These are phyloP conservation scores for Polytrichum formosum DNA, from an alignment of 225 moss, liverwort and hornwort genomes.

Conservation along the genomic window DNA sequence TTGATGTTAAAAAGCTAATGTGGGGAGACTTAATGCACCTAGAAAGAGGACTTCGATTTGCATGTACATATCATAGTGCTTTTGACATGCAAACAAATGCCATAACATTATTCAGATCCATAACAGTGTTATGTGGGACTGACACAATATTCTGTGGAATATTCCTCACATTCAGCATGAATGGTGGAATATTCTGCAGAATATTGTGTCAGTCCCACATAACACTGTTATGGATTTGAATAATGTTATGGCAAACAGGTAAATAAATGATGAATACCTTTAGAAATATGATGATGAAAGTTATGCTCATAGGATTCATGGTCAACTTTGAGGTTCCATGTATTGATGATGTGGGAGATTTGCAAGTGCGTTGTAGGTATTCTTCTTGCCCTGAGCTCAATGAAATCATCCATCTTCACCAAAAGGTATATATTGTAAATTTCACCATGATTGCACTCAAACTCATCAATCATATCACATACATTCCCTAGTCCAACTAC, in stretches of 20 bases:
- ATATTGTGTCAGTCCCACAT: too few relatives aligned
- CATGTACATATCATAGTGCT: background rate
- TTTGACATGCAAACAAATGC: background rate
- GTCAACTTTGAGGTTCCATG: background rate
- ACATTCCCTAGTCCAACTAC: too few relatives aligned
- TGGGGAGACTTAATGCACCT: too few relatives aligned
- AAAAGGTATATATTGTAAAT: constrained; percentile 53
- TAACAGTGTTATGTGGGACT: too few relatives aligned
- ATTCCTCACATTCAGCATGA: too few relatives aligned
- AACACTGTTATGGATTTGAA: too few relatives aligned
- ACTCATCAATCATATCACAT: too few relatives aligned
- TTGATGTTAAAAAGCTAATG: too few relatives aligned
- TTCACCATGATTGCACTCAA: too few relatives aligned
- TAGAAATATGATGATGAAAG: background rate
- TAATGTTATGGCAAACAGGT: background rate
- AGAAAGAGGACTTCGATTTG: background rate
- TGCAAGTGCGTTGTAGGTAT: constrained; percentile 41
- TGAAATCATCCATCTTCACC: constrained; percentile 77
- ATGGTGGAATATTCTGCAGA: too few relatives aligned
- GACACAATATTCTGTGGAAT: too few relatives aligned
- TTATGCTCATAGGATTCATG: background rate
- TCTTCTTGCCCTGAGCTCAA: constrained; percentile 85
- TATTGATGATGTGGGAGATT: background rate
- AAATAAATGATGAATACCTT: background rate
- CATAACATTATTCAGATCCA: too few relatives aligned